Evolutionary conservation across 1,284 basidiomycete species (phyloP), one percentile per base, ranked within the genome.

Genomic region (Melampsora medusae): DNA sequence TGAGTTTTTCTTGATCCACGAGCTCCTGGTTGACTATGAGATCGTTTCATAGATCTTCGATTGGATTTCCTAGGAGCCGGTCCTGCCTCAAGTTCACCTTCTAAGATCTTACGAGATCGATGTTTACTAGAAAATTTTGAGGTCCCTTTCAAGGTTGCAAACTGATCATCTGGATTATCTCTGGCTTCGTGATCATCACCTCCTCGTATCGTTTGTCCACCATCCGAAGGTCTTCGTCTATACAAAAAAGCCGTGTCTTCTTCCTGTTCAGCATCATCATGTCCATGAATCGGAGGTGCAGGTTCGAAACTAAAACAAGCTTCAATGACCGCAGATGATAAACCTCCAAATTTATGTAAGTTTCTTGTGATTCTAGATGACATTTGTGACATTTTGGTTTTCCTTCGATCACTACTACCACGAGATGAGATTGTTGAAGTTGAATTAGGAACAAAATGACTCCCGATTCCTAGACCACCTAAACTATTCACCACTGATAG

Each of bases 301-400:
- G 73, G 73, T n/a, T 67, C 73, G 17, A 68, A 68, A 38, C 67
- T 66, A 60, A 75, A 75, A 64, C 73, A 75, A 16, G 73, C 73
- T 60, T 75, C 62, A 31, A 75, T 75, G n/a, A 68, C 73, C 14
- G 56, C 38, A 22, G n/a, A 28, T 12, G 42, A 42, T 17, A 74
- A 64, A 22, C 73, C 73, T 22, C 73, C 73, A 25, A 68, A 59
- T 35, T 62, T 75, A 42, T 60, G 46, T 56, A 75, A 50, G 60
- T 75, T 75, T 4, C 73, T 22, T 0, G 73, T 61, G 48, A 75
- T 75, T 5, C 73, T 31, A 17, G 66, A 67, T 4, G 73, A 75
- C 73, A 75, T 75, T 28, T 68, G 67, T 1, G 66, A 68, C 73
- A 75, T 75, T 6, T 46, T 75, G 10, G 66, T 68, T 28, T 50